phyloP scores from a whole-genome alignment of 495 filamentous ascomycete species.

The Alectoria sarmentosa region DNA sequence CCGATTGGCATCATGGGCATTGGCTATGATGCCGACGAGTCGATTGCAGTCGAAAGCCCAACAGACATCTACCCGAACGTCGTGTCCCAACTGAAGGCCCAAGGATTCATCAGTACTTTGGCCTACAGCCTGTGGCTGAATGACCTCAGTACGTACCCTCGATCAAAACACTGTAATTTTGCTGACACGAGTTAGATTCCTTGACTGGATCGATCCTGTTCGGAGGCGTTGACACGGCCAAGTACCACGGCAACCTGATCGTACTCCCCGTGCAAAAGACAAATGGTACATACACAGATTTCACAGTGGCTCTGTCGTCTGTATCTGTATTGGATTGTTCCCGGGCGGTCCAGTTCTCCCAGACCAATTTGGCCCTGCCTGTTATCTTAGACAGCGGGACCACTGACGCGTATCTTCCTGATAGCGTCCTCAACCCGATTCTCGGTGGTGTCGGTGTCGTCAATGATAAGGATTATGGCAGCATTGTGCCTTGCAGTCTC shows the following conservation, averaged over 20 bases:
- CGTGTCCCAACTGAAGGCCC: conserved; percentile 53
- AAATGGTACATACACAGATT: conserved; percentile 50
- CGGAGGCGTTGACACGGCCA: conserved; percentile 74
- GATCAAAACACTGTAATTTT: background rate
- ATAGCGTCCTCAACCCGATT: conserved; percentile 52
- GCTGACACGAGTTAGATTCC: conserved; percentile 35
- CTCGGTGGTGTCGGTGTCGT: conserved; percentile 55
- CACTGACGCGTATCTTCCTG: conserved; percentile 65
- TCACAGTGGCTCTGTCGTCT: conserved; percentile 69
- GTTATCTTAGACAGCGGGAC: conserved; percentile 78
- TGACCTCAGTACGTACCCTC: conserved; percentile 47
- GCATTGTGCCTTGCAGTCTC: conserved; percentile 63
- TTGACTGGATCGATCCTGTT: conserved; percentile 76
- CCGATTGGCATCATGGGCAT: conserved; percentile 76
- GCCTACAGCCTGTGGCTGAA: conserved; percentile 87
- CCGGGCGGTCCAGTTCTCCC: conserved; percentile 37
- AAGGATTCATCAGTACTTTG: conserved; percentile 60
- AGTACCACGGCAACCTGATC: conserved; percentile 58
- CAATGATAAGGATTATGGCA: conserved; percentile 46
- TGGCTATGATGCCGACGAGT: conserved; percentile 68
- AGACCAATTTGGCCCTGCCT: conserved; percentile 47
- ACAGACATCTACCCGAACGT: conserved; percentile 60
- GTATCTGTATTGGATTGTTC: conserved; percentile 45
- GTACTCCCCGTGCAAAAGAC: conserved; percentile 61
- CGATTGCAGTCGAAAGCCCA: conserved; percentile 48